Evolutionary conservation across 1,284 basidiomycete species (phyloP).

Genomic region (Heterobasidion occidentale): DNA sequence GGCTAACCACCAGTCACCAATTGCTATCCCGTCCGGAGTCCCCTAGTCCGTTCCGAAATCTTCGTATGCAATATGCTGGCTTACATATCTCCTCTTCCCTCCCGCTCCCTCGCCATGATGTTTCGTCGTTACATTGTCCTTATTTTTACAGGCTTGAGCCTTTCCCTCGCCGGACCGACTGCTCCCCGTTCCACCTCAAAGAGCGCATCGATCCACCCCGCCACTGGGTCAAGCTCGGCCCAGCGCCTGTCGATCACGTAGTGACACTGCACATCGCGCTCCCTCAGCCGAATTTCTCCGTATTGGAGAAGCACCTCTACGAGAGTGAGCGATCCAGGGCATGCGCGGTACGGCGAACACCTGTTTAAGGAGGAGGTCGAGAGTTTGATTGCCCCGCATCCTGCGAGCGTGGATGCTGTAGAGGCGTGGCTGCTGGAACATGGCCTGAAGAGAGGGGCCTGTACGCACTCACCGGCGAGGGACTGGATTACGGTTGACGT

Average conservation of each 20-base stretch:
- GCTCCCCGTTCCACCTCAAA: constrained; percentile 18
- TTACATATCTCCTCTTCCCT: neutral
- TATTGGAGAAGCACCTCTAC: constrained; percentile 52
- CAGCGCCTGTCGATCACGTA: constrained; percentile 37
- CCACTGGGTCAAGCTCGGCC: constrained; percentile 38
- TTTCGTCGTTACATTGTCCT: neutral
- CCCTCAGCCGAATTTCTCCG: constrained; percentile 50
- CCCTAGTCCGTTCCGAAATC: too few relatives aligned
- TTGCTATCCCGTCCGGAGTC: too few relatives aligned
- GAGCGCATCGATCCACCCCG: constrained; percentile 35
- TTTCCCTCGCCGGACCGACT: neutral
- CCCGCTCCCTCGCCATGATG: neutral
- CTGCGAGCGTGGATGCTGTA: constrained; percentile 43
- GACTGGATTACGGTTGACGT: constrained; percentile 64
- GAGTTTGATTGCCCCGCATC: constrained; percentile 46
- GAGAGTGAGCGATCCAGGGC: constrained; percentile 49
- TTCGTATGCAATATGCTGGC: neutral
- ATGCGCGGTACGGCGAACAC: constrained; percentile 49
- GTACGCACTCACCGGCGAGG: constrained; percentile 48
- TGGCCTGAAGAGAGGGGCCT: constrained; percentile 31
- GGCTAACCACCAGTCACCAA: too few relatives aligned
- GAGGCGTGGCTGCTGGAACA: constrained; percentile 42
- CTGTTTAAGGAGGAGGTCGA: constrained; percentile 59
- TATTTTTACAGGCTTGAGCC: neutral
- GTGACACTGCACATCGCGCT: constrained; percentile 60